Conservation (phyloP, 495 filamentous ascomycete genomes). For the Amniculicola lignicola region DNA sequence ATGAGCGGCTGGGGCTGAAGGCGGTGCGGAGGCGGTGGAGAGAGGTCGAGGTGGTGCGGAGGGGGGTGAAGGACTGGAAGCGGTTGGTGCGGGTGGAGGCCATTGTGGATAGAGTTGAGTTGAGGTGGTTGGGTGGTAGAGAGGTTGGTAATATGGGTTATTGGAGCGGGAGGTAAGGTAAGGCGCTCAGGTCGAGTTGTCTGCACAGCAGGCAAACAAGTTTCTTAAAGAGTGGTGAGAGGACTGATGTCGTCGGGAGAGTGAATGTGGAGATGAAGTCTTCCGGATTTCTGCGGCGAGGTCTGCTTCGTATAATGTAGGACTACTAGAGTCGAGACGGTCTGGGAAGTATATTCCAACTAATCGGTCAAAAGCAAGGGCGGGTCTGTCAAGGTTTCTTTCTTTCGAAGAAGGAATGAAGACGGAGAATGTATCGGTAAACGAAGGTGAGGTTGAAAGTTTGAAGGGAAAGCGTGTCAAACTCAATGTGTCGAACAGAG, state of each 20-base stretch:
- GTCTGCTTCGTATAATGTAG: too few species aligned
- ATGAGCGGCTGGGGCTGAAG: constrained; percentile 28
- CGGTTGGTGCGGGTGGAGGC: constrained; percentile 29
- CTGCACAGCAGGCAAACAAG: constrained; percentile 7
- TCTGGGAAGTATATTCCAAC: too few species aligned
- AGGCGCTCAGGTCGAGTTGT: constrained; percentile 21
- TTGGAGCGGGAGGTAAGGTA: constrained; percentile 10
- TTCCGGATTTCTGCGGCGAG: too few species aligned
- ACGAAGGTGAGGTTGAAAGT: too few species aligned
- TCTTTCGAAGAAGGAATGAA: too few species aligned
- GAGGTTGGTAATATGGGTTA: constrained; percentile 1
- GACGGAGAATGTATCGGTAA: too few species aligned
- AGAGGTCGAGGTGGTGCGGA: constrained; percentile 32
- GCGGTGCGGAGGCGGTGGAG: constrained; percentile 40
- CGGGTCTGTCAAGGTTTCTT: too few species aligned
- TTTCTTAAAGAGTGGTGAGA: background rate
- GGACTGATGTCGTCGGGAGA: constrained; percentile 5
- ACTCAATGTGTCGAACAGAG: too few species aligned
- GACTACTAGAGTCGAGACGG: too few species aligned
- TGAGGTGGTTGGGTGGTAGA: constrained; percentile 4
- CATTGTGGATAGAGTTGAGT: constrained; percentile 20
- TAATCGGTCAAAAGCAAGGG: too few species aligned
- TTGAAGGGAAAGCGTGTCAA: too few species aligned
- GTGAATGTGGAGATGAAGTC: too few species aligned
- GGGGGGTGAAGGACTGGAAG: constrained; percentile 34